Evolutionary conservation across 192 early-diverging fungal genomes (phyloP).

Genomic region (Entomortierella parvispora): DNA sequence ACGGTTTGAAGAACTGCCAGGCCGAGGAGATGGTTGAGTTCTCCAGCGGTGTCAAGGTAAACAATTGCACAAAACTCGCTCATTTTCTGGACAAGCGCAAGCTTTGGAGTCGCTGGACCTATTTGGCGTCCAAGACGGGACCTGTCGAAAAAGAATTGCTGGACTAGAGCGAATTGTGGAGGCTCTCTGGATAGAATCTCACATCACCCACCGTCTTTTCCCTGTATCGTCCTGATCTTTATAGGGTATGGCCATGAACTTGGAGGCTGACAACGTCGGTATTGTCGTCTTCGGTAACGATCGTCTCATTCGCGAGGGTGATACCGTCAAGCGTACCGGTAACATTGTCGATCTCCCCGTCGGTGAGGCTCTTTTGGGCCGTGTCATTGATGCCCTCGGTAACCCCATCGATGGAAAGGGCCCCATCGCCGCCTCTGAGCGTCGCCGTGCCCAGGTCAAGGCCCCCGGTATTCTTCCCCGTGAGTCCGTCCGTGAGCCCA

Average conservation of each 20-base stretch:
- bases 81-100: too few relatives aligned
- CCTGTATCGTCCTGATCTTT: not conserved
- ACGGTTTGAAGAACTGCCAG: constrained; percentile 97
- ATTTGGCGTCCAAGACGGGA: too few relatives aligned
- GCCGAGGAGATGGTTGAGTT: constrained; percentile 72
- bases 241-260: constrained; percentile 99
- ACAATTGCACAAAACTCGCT: too few relatives aligned
- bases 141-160: too few relatives aligned
- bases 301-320: constrained; percentile 99
- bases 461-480: constrained; percentile 99
- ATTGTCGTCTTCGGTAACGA: constrained; percentile 99
- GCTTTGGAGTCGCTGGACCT: too few relatives aligned
- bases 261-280: constrained; percentile 99
- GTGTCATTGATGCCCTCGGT: constrained; percentile 98
- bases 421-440: constrained; percentile 85
- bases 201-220: too few relatives aligned
- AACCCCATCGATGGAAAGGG: constrained; percentile 99
- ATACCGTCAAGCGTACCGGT: constrained; percentile 99
- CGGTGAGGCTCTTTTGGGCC: constrained; percentile 94
- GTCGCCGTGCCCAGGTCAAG: constrained; percentile 98
- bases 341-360: constrained; percentile 98
- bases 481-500: constrained; percentile 98
- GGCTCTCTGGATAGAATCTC: too few relatives aligned
- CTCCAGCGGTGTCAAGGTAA: constrained; percentile 96
- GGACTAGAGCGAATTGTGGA: too few relatives aligned